Percentiles rank a stretch among this genome's conserved stretches.
Conservation (phyloP, 1,284 basidiomycete genomes). For the Trichosporon sp. region DNA sequence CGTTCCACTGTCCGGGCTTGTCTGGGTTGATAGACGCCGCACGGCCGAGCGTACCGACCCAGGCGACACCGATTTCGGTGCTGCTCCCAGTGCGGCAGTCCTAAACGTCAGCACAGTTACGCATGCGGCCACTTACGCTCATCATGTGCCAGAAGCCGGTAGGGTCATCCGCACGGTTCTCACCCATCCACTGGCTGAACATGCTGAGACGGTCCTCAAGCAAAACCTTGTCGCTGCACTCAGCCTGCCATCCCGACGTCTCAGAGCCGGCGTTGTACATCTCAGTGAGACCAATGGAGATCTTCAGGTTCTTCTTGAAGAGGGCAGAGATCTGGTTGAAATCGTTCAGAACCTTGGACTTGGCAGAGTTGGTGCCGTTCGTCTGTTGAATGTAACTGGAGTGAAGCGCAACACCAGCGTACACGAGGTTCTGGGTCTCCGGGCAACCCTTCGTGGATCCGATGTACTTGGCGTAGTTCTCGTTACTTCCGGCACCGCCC, state of each 20-base stretch:
- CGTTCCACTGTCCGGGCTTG: slow-evolving; percentile 62
- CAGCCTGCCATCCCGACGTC: slow-evolving; percentile 59
- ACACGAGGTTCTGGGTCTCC: slow-evolving; percentile 69
- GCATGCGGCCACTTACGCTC: slow-evolving; percentile 63
- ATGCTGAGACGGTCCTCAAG: slow-evolving; percentile 73
- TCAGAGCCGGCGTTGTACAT: slow-evolving; percentile 57
- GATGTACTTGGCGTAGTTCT: slow-evolving; percentile 70
- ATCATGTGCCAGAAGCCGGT: slow-evolving; percentile 87
- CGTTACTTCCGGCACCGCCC: slow-evolving; percentile 32
- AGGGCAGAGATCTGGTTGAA: slow-evolving; percentile 70
- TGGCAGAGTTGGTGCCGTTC: slow-evolving; percentile 9
- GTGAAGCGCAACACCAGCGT: slow-evolving; percentile 80
- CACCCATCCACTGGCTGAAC: slow-evolving; percentile 81
- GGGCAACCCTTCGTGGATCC: slow-evolving; percentile 74
- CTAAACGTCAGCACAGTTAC: slow-evolving; percentile 37
- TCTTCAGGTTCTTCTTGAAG: slow-evolving; percentile 80
- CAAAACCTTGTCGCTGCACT: slow-evolving; percentile 58
- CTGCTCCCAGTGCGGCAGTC: slow-evolving; percentile 36
- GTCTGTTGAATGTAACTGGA: slow-evolving; percentile 65
- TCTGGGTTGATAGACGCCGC: slow-evolving; percentile 62
- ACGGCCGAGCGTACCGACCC: slow-evolving; percentile 74
- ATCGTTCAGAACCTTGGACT: slow-evolving; percentile 69
- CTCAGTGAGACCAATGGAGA: slow-evolving; percentile 81
- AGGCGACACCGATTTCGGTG: slow-evolving; percentile 82
- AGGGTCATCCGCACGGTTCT: slow-evolving; percentile 64